Evolutionary conservation across 2,329 filamentous ascomycete genomes (phyloP).

Genomic region (Diatrype stigma): DNA sequence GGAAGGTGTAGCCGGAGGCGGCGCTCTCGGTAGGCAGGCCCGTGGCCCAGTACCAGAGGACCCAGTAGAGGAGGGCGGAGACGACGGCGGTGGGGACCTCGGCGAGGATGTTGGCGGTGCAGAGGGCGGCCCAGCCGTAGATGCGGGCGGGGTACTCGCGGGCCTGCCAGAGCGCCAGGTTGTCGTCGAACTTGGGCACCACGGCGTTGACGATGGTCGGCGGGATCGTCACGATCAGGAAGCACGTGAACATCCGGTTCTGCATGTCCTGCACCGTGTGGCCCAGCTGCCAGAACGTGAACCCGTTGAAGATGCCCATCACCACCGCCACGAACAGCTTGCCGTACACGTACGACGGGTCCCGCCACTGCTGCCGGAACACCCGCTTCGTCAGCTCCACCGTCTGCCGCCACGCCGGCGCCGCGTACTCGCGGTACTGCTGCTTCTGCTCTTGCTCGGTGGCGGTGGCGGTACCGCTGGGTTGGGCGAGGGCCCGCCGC

Average conservation of each 20-base stretch:
- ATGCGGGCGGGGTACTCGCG: conserved; percentile 71
- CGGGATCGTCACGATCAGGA: conserved; percentile 62
- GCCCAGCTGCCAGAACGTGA: conserved; percentile 70
- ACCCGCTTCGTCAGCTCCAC: conserved; percentile 64
- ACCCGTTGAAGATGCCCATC: conserved; percentile 73
- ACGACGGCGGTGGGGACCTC: conserved; percentile 70
- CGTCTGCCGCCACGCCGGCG: conserved; percentile 59
- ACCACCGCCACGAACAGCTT: conserved; percentile 70
- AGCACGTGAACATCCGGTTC: conserved; percentile 71
- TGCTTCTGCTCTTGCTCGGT: conserved; percentile 2
- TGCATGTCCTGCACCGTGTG: conserved; percentile 66
- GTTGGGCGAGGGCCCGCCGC: neutral
- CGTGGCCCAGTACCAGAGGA: conserved; percentile 72
- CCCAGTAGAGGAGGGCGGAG: conserved; percentile 62
- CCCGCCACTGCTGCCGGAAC: conserved; percentile 71
- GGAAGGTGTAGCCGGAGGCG: conserved; percentile 69
- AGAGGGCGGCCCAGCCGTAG: conserved; percentile 75
- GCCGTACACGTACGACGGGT: conserved; percentile 71
- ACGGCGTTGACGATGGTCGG: conserved; percentile 70
- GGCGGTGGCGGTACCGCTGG: conserved; percentile 17
- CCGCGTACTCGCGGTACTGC: conserved; percentile 55
- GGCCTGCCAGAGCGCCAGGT: conserved; percentile 68
- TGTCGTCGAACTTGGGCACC: conserved; percentile 73
- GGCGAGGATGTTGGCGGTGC: conserved; percentile 65
- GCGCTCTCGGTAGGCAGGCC: conserved; percentile 63